Conservation (phyloP, 176 grass and related monocot genomes). For the Saccharum spontaneum region DNA sequence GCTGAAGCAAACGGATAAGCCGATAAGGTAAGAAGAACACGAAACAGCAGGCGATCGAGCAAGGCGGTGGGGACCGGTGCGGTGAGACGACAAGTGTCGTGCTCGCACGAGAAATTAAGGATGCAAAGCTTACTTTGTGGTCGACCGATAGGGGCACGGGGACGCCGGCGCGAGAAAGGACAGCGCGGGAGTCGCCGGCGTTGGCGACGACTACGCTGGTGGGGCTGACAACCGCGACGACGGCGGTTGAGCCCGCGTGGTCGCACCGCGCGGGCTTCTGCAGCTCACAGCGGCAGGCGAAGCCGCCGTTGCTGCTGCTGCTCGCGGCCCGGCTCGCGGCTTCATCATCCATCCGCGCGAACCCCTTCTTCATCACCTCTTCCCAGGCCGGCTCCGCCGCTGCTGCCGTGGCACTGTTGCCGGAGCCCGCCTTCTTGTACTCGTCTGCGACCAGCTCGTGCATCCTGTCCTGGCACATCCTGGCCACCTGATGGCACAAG, state of each 20-base stretch:
- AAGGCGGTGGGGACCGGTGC: neutral
- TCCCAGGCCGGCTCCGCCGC: slow-evolving; percentile 40
- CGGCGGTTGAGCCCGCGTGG: slow-evolving; percentile 62
- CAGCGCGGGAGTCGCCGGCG: slow-evolving; percentile 70
- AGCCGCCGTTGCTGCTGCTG: neutral
- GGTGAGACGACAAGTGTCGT: neutral
- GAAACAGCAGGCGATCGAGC: neutral
- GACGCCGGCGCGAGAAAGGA: slow-evolving; percentile 53
- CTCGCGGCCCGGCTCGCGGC: neutral
- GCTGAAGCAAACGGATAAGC: slow-evolving; percentile 25
- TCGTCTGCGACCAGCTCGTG: slow-evolving; percentile 56
- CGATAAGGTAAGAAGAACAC: neutral
- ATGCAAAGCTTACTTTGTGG: slow-evolving; percentile 50
- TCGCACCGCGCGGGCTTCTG: slow-evolving; percentile 55
- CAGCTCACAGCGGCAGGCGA: slow-evolving; percentile 58
- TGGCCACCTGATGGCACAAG: slow-evolving; percentile 44
- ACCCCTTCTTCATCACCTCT: slow-evolving; percentile 53
- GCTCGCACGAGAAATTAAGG: neutral
- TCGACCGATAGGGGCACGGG: slow-evolving; percentile 60
- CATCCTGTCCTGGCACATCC: slow-evolving; percentile 54
- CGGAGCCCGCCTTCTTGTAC: slow-evolving; percentile 32
- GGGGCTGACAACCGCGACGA: slow-evolving; percentile 50
- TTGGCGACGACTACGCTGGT: slow-evolving; percentile 57
- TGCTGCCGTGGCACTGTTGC: neutral
- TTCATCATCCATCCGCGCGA: slow-evolving; percentile 54